These are phyloP conservation scores for Gossypium davidsonii DNA, from an alignment of 441 rosid genomes.

Conservation along the genomic window DNA sequence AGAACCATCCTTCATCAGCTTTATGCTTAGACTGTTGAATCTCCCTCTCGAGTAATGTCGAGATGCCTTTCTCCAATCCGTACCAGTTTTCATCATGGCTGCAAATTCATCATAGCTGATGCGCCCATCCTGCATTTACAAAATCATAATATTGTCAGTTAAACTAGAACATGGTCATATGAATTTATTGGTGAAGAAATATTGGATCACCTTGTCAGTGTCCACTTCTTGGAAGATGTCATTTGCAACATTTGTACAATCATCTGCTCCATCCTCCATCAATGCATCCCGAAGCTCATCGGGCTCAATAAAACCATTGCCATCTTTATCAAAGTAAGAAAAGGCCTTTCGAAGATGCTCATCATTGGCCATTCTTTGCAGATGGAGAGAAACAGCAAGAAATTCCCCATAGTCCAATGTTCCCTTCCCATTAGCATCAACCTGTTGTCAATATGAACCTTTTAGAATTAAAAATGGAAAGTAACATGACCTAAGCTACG, in stretches of 20 bases:
- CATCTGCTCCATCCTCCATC: conserved; percentile 94
- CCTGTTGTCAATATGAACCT: conserved; percentile 44
- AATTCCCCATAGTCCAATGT: conserved; percentile 87
- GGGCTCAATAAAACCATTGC: conserved; percentile 78
- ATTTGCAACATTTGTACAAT: conserved; percentile 79
- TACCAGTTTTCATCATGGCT: conserved; percentile 99
- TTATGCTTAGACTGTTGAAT: conserved; percentile 94
- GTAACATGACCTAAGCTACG: background rate
- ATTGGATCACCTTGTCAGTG: conserved; percentile 69
- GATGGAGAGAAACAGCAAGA: conserved; percentile 87
- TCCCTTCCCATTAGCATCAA: conserved; percentile 85
- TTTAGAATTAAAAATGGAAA: conserved; percentile 14
- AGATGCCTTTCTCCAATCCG: conserved; percentile 99
- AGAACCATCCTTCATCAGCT: conserved; percentile 95
- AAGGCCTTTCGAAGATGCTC: conserved; percentile 94
- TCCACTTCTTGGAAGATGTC: conserved; percentile 99
- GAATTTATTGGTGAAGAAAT: conserved; percentile 1
- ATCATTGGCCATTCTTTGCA: conserved; percentile 88
- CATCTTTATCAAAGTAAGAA: conserved; percentile 94
- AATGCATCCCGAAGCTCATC: conserved; percentile 83
- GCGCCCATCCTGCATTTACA: conserved; percentile 62
- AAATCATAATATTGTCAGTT: conserved; percentile 1
- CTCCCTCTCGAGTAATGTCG: conserved; percentile 99
- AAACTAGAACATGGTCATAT: background rate
- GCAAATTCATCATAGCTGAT: conserved; percentile 95